Evolutionary conservation across 2,329 filamentous ascomycete genomes (phyloP).

Genomic region (Botryosphaeria agaves): DNA sequence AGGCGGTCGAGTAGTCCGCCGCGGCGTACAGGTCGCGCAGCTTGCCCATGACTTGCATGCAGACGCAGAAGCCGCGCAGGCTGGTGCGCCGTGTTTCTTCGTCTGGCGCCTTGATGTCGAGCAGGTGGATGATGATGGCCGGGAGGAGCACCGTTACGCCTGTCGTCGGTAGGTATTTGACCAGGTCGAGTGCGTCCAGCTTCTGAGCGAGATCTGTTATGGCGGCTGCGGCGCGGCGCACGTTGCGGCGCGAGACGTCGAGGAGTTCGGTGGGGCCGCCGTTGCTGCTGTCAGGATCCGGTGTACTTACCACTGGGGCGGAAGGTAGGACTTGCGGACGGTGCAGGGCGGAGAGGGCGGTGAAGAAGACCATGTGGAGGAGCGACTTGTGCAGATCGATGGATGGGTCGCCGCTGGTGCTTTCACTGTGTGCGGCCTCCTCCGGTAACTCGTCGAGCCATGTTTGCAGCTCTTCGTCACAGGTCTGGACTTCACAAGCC

Average conservation of each 20-base stretch:
- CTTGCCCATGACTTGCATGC: conserved; percentile 80
- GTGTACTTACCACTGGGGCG: conserved; percentile 36
- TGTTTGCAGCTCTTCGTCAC: conserved; percentile 60
- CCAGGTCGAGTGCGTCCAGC: conserved; percentile 54
- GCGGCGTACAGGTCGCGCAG: conserved; percentile 81
- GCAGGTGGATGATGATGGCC: conserved; percentile 82
- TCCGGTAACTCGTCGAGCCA: conserved; percentile 61
- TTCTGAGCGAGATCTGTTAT: conserved; percentile 74
- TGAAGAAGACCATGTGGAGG: conserved; percentile 85
- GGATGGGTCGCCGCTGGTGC: conserved; percentile 40
- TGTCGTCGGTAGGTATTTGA: conserved; percentile 69
- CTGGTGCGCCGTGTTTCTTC: conserved; percentile 54
- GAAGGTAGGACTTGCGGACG: conserved; percentile 78
- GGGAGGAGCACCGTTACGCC: conserved; percentile 83
- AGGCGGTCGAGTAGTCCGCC: conserved; percentile 89
- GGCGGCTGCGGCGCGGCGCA: conserved; percentile 66
- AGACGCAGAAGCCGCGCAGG: conserved; percentile 69
- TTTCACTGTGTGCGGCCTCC: conserved; percentile 52
- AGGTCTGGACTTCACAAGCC: conserved; percentile 58
- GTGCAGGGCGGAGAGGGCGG: conserved; percentile 78
- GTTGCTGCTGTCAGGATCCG: conserved; percentile 31
- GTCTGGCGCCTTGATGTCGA: conserved; percentile 77
- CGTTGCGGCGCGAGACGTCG: conserved; percentile 65
- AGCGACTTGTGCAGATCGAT: conserved; percentile 65
- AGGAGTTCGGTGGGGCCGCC: conserved; percentile 41